phyloP scores from a whole-genome alignment of 1,284 basidiomycete genomes.

The Xanthoconium separans region DNA sequence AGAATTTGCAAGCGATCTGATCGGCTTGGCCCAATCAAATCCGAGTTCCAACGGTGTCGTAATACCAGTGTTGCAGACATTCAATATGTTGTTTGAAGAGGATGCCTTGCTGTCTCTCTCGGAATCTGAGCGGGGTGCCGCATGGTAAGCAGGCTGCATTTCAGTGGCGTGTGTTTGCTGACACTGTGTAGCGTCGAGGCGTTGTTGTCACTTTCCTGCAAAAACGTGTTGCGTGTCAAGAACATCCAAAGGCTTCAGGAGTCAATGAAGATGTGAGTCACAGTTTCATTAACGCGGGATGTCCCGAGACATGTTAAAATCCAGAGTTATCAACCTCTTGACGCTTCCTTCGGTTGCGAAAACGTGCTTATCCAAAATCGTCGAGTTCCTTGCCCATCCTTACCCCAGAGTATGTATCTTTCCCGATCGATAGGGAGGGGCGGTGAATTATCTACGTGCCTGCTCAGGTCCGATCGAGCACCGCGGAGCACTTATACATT shows the following conservation, averaged over 20 bases:
- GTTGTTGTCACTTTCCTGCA: conserved; percentile 54
- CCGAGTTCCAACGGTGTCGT: conserved; percentile 67
- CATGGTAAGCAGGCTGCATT: conserved; percentile 43
- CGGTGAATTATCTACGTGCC: conserved; percentile 4
- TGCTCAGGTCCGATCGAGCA: conserved; percentile 68
- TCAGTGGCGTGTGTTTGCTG: conserved; percentile 19
- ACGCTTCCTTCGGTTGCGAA: conserved; percentile 44
- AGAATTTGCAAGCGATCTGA: conserved; percentile 54
- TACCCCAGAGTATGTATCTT: conserved; percentile 68
- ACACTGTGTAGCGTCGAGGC: conserved; percentile 36
- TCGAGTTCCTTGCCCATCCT: conserved; percentile 67
- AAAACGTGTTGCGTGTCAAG: conserved; percentile 67
- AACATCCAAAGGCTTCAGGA: conserved; percentile 75
- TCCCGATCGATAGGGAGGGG: conserved; percentile 5
- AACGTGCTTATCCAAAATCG: conserved; percentile 48
- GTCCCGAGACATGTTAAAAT: conserved; percentile 11
- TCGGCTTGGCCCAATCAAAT: conserved; percentile 52
- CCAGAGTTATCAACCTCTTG: conserved; percentile 64
- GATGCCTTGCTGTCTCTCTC: conserved; percentile 52
- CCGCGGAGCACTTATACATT: conserved; percentile 81
- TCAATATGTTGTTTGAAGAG: conserved; percentile 69
- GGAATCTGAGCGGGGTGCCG: conserved; percentile 44
- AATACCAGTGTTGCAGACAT: conserved; percentile 75
- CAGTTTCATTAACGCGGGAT: conserved; percentile 16
- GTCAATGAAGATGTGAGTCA: conserved; percentile 76